phyloP scores from a whole-genome alignment of 805 yeast genomes.

The Isabelozyma heimii region DNA sequence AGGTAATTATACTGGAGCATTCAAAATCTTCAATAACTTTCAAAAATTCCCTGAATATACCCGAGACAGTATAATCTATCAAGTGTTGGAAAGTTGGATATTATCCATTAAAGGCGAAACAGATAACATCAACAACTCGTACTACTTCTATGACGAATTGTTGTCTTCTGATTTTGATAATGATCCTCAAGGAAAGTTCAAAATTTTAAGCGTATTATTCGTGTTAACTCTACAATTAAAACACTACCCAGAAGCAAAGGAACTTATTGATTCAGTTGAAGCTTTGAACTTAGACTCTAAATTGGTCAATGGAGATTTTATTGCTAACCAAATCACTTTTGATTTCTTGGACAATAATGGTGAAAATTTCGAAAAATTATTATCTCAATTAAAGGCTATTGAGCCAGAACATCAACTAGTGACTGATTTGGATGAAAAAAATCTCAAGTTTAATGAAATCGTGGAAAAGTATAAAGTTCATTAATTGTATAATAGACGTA shows the following conservation, averaged over 20 bases:
- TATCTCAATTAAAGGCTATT: conserved; percentile 42
- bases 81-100: conserved; percentile 75
- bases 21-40: conserved; percentile 28
- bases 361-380: conserved; percentile 46
- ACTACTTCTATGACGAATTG: conserved; percentile 78
- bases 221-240: conserved; percentile 76
- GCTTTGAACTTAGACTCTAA: conserved; percentile 34
- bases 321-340: conserved; percentile 66
- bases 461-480: conserved; percentile 51
- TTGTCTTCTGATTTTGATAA: conserved; percentile 48
- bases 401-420: conserved; percentile 59
- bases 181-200: conserved; percentile 32
- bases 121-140: conserved; percentile 39
- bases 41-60: conserved; percentile 31
- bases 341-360: conserved; percentile 45
- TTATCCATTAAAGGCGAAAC: conserved; percentile 37
- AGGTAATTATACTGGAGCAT: conserved; percentile 34
- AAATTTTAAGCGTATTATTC: conserved; percentile 55
- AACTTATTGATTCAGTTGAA: conserved; percentile 45
- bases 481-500: not conserved
- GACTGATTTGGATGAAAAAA: conserved; percentile 59
- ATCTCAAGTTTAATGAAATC: conserved; percentile 63
- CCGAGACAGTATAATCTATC: conserved; percentile 69
- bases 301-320: conserved; percentile 38
- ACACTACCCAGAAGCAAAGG: conserved; percentile 80